These are phyloP conservation scores for Physaria fendleri DNA, from an alignment of 345 rosid genomes.

Conservation along the genomic window DNA sequence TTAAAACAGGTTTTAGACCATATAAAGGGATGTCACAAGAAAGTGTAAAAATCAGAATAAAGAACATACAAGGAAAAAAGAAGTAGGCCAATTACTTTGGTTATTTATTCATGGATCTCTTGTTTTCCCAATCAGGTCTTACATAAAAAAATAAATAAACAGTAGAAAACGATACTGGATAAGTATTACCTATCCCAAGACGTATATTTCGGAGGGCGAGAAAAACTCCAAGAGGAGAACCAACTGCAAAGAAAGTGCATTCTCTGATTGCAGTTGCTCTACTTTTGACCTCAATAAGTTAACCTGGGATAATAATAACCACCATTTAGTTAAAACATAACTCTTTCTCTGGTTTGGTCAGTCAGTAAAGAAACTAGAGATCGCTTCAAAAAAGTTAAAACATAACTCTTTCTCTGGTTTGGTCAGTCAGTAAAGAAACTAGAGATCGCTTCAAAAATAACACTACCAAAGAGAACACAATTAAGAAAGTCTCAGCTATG, in stretches of 20 bases:
- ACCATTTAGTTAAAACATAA: background rate
- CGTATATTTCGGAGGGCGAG: conserved; percentile 90
- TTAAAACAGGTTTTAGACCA: background rate
- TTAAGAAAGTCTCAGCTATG: background rate
- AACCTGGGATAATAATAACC: conserved; percentile 44
- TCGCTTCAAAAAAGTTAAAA: no score
- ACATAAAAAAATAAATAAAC: background rate
- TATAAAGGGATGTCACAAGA: background rate
- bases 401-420: background rate
- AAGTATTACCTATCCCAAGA: conserved; percentile 67
- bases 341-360: background rate
- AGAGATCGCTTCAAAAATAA: no score
- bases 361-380: background rate
- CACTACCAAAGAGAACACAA: background rate
- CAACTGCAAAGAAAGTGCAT: conserved; percentile 91
- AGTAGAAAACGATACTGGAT: background rate
- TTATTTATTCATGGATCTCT: background rate
- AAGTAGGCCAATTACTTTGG: background rate
- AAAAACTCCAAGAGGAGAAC: conserved; percentile 98
- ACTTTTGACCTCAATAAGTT: conserved; percentile 56
- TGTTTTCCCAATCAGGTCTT: background rate
- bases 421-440: background rate
- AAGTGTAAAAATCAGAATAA: background rate
- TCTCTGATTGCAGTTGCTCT: conserved; percentile 49
- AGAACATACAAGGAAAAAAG: background rate